A percentile compares a stretch with the other conserved stretches of the same genome.
Conservation (phyloP, 176 grass and related monocot genomes). For the Oryza punctata region DNA sequence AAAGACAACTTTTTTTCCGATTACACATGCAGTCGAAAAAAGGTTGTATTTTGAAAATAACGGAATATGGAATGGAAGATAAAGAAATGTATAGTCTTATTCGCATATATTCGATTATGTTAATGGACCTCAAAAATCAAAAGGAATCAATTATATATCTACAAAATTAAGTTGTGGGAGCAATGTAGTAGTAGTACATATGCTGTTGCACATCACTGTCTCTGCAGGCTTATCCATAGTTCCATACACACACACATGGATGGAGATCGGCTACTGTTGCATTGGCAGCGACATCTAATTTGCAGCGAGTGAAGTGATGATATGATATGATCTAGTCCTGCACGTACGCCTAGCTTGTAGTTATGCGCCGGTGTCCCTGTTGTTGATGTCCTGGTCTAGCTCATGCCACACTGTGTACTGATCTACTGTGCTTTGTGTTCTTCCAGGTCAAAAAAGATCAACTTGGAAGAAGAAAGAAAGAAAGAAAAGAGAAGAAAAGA, state of each 20-base stretch:
- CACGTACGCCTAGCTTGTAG: conserved; percentile 25
- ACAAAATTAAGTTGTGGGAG: neutral
- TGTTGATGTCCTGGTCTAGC: neutral
- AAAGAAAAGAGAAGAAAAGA: neutral
- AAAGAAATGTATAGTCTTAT: neutral
- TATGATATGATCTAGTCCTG: neutral
- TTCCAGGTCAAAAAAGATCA: conserved; percentile 22
- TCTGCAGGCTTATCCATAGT: neutral
- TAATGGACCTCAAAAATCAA: neutral
- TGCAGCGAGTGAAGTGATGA: neutral
- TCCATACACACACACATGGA: neutral
- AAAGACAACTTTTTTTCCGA: no score
- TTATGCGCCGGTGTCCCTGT: neutral
- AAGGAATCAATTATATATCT: neutral
- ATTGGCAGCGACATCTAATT: conserved; percentile 16
- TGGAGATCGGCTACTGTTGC: neutral
- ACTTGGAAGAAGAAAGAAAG: neutral
- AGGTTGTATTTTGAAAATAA: no score
- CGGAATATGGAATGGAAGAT: no score
- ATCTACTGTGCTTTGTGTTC: neutral
- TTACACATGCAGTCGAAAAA: no score
- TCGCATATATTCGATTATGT: neutral
- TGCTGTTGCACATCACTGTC: neutral
- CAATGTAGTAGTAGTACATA: neutral
- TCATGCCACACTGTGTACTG: neutral